Percentiles rank a stretch among this genome's conserved stretches.
These are phyloP conservation scores for Marchantia paleacea DNA, from an alignment of 225 moss, liverwort and hornwort genomes.

Conservation along the genomic window DNA sequence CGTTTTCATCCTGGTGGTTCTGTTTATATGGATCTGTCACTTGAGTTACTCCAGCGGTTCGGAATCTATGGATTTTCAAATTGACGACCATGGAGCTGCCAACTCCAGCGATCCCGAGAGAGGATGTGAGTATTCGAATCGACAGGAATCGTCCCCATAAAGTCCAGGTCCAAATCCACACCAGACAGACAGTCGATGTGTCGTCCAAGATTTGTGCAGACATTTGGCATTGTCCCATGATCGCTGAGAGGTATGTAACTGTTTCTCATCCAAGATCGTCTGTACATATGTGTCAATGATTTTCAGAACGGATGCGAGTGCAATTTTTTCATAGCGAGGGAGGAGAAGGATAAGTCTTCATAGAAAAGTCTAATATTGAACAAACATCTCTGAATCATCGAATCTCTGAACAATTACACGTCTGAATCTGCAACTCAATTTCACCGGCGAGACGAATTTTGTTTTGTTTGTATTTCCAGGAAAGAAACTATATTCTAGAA, in stretches of 20 bases:
- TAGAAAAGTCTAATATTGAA: no score
- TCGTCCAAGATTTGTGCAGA: neutral
- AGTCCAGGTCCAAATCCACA: neutral
- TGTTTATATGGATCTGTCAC: constrained; percentile 1
- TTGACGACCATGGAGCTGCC: neutral
- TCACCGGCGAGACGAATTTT: no score
- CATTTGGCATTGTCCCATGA: neutral
- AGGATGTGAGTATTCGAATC: neutral
- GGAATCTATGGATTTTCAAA: neutral
- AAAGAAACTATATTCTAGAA: no score
- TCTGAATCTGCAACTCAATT: no score
- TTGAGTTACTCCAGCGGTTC: neutral
- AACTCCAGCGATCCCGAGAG: constrained; percentile 7
- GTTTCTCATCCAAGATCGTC: neutral
- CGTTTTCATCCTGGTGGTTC: neutral
- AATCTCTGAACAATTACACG: no score
- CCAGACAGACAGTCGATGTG: neutral
- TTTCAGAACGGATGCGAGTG: no score
- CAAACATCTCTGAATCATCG: no score
- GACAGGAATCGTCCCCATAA: neutral
- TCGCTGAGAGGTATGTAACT: neutral
- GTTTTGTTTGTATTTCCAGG: no score
- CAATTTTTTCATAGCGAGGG: no score
- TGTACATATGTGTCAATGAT: no score
- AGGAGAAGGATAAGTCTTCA: no score